Conservation (phyloP, 306 rosid genomes). For the Casuarina cunninghamiana region DNA sequence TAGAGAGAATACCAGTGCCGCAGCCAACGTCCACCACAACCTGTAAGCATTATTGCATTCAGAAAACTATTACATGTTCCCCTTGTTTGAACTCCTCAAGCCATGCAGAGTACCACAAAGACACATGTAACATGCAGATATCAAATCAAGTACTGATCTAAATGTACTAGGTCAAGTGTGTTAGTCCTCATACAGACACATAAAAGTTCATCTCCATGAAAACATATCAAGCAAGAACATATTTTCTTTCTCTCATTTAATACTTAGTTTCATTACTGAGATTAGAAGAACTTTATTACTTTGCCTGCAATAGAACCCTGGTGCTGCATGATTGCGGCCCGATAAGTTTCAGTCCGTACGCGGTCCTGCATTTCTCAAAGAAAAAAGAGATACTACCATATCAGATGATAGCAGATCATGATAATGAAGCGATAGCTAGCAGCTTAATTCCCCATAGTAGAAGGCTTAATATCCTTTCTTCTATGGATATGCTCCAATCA, state of each 20-base stretch:
- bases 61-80: constrained; percentile 8
- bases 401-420: constrained; percentile 1
- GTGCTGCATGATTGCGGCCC: constrained; percentile 82
- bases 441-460: background rate
- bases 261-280: background rate
- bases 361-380: constrained; percentile 65
- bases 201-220: background rate
- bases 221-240: background rate
- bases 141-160: background rate
- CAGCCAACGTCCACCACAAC: constrained; percentile 98
- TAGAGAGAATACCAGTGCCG: constrained; percentile 94
- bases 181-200: background rate
- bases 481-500: background rate
- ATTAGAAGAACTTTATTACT: constrained; percentile 46
- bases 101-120: background rate
- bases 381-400: constrained; percentile 13
- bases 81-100: background rate
- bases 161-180: background rate
- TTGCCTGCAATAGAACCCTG: constrained; percentile 81
- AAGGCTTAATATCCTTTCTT: background rate
- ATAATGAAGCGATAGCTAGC: background rate
- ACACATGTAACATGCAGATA: background rate
- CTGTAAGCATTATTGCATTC: constrained; percentile 44
- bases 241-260: constrained; percentile 7
- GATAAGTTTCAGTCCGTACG: constrained; percentile 82